Evolutionary conservation across 305 asterid genomes (phyloP).

Genomic region (Withania somnifera): DNA sequence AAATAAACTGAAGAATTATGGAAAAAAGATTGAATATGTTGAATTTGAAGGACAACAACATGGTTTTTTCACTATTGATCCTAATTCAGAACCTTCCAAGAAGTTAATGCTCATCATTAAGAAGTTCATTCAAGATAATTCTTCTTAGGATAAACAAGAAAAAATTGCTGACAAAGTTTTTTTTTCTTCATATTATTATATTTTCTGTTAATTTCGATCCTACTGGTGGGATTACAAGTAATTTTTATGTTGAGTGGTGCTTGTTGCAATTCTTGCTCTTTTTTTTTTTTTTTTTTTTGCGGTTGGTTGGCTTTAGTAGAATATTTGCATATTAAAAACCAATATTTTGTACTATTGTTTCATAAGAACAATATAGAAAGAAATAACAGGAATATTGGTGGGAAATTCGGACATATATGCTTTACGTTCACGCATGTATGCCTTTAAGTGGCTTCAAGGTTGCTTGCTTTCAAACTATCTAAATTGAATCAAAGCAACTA

Average conservation of each 20-base stretch:
- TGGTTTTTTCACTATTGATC: constrained; percentile 60
- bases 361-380: too few species aligned
- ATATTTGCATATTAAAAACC: not conserved
- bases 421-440: not conserved
- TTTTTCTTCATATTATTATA: too few species aligned
- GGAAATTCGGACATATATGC: accelerated
- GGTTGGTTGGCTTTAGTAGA: too few species aligned
- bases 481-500: too few species aligned
- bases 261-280: too few species aligned
- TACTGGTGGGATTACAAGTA: too few species aligned
- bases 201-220: too few species aligned
- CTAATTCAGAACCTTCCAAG: constrained; percentile 36
- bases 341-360: not conserved
- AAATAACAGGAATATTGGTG: not conserved
- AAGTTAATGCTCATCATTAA: constrained; percentile 39
- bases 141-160: not conserved
- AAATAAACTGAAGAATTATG: constrained; percentile 34
- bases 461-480: not conserved
- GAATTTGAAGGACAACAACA: constrained; percentile 82
- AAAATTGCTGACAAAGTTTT: not conserved
- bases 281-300: too few species aligned
- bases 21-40: constrained; percentile 44
- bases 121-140: constrained; percentile 26
- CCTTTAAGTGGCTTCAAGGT: not conserved
- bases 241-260: too few species aligned